These are phyloP conservation scores for Colletotrichum sansevieriae DNA, from an alignment of 2,329 filamentous ascomycete genomes.

Conservation along the genomic window DNA sequence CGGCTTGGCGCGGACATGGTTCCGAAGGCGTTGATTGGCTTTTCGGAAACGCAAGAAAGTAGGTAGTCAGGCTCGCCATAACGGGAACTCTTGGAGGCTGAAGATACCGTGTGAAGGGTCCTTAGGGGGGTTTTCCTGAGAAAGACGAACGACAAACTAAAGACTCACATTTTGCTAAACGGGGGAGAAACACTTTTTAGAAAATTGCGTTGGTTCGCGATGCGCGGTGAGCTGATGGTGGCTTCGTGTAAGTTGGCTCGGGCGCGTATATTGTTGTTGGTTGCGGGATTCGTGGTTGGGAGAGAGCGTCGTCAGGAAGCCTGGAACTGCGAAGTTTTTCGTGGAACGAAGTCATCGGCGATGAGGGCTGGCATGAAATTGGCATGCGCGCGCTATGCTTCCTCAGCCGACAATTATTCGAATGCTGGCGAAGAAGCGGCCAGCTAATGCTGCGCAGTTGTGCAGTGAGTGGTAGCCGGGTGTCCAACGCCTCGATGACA, in stretches of 20 bases:
- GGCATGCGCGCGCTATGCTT: neutral
- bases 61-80: too few relatives aligned
- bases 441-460: constrained; percentile 1
- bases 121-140: neutral
- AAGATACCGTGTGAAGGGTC: neutral
- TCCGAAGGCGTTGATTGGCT: constrained; percentile 3
- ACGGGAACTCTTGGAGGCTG: too few relatives aligned
- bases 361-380: constrained; percentile 11
- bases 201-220: neutral
- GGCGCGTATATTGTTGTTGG: neutral
- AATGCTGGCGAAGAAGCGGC: neutral
- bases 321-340: neutral
- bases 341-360: constrained; percentile 21
- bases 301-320: neutral
- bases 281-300: neutral
- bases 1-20: neutral
- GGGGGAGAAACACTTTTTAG: neutral
- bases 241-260: neutral
- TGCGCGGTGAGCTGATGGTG: neutral
- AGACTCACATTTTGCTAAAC: neutral
- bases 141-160: neutral
- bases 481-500: constrained; percentile 47
- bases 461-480: neutral
- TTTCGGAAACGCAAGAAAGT: neutral
- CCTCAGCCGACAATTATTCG: constrained; percentile 13